These are phyloP conservation scores for Nannochloropsis salina DNA, from an alignment of 108 stramenopile species.

Conservation along the genomic window DNA sequence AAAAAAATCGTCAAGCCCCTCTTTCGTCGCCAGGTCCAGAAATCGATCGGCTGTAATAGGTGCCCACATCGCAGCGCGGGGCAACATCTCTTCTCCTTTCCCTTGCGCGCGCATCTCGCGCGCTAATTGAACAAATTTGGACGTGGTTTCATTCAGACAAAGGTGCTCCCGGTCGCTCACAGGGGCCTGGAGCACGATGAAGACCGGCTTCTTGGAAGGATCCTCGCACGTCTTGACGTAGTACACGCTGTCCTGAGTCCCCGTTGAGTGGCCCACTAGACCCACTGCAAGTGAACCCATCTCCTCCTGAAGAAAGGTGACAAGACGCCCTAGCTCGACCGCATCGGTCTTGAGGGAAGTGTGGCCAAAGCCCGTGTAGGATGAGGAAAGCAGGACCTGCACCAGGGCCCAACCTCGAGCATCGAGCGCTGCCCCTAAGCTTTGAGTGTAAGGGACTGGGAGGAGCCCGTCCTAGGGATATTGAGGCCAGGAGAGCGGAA, in stretches of 20 bases:
- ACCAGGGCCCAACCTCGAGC: slow-evolving; percentile 39
- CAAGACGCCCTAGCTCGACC: not conserved
- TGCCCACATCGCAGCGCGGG: slow-evolving; percentile 72
- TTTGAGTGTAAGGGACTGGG: slow-evolving; percentile 27
- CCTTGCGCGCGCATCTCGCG: slow-evolving; percentile 43
- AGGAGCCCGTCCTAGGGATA: slow-evolving; percentile 44
- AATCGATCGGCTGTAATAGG: slow-evolving; percentile 85
- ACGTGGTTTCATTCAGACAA: slow-evolving; percentile 28
- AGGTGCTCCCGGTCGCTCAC: slow-evolving; percentile 81
- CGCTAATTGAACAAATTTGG: slow-evolving; percentile 54
- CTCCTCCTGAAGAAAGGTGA: slow-evolving; percentile 18
- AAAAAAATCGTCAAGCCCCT: slow-evolving; percentile 85
- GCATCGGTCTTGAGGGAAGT: not conserved
- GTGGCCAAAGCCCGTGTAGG: slow-evolving; percentile 35
- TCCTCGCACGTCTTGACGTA: slow-evolving; percentile 62
- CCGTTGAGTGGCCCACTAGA: slow-evolving; percentile 84
- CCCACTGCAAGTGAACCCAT: slow-evolving; percentile 43
- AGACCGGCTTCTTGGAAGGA: slow-evolving; percentile 38
- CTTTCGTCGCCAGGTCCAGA: slow-evolving; percentile 63
- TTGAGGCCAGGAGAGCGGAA: too few species aligned
- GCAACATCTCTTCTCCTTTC: slow-evolving; percentile 78
- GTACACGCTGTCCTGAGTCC: slow-evolving; percentile 80
- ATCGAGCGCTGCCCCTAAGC: slow-evolving; percentile 35
- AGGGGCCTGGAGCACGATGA: slow-evolving; percentile 79
- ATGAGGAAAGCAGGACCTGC: slow-evolving; percentile 43